Percentiles rank a stretch among this genome's conserved stretches.
These are phyloP conservation scores for Apiospora koreana DNA, from an alignment of 2,329 filamentous ascomycete genomes.

Conservation along the genomic window DNA sequence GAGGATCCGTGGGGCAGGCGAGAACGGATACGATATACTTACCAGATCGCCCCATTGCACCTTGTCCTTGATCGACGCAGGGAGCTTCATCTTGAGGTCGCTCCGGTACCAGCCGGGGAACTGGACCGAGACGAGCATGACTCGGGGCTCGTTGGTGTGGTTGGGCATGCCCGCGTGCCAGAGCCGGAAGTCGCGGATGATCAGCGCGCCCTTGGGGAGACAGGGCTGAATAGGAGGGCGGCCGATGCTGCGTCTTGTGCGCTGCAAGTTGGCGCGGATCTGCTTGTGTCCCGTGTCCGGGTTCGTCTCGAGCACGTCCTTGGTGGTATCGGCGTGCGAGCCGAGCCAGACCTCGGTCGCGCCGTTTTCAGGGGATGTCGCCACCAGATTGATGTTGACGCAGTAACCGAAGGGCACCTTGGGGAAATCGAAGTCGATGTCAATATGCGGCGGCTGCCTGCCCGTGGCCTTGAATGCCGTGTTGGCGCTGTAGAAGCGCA, in stretches of 20 bases:
- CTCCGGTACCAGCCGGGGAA: conserved; percentile 41
- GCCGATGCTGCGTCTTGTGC: conserved; percentile 32
- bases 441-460: conserved; percentile 43
- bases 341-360: conserved; percentile 53
- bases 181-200: conserved; percentile 47
- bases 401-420: conserved; percentile 48
- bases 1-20: not conserved
- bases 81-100: conserved; percentile 33
- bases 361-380: conserved; percentile 45
- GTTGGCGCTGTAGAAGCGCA: conserved; percentile 41
- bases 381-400: conserved; percentile 48
- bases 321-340: conserved; percentile 41
- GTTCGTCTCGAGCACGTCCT: conserved; percentile 26
- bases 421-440: conserved; percentile 47
- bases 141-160: conserved; percentile 37
- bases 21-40: not conserved
- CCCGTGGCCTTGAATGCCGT: conserved; percentile 38
- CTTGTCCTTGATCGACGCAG: conserved; percentile 28
- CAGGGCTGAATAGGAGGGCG: conserved; percentile 38
- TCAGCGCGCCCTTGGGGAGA: conserved; percentile 44
- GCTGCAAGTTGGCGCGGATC: conserved; percentile 32
- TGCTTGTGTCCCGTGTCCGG: conserved; percentile 13
- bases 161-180: conserved; percentile 55
- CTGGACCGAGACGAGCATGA: conserved; percentile 43
- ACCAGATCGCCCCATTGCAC: conserved; percentile 37